A percentile compares a stretch with the other conserved stretches of the same genome.
Conservation (phyloP, 202 grass and related monocot species). For the Miscanthus sacchariflorus region DNA sequence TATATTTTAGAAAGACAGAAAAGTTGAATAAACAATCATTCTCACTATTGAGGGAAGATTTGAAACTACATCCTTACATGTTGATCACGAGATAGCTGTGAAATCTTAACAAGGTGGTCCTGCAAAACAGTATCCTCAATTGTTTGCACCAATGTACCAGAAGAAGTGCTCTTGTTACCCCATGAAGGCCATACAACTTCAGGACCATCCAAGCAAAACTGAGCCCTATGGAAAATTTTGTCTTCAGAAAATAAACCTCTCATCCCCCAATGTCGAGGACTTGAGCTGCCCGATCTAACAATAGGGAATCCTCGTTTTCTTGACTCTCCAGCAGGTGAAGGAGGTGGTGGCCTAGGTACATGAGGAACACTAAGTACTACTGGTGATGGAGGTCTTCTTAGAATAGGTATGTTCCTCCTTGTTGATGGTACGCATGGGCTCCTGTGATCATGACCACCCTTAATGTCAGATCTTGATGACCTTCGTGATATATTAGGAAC, state of each 20-base stretch:
- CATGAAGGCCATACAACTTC: constrained; percentile 98
- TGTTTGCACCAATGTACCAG: constrained; percentile 70
- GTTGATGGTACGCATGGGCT: constrained; percentile 87
- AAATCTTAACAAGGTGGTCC: constrained; percentile 93
- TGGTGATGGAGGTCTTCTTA: constrained; percentile 89
- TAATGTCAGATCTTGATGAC: constrained; percentile 91
- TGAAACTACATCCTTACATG: constrained; percentile 74
- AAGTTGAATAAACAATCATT: constrained; percentile 40
- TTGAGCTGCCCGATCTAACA: constrained; percentile 98
- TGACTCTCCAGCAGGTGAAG: constrained; percentile 82
- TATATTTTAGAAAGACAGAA: constrained; percentile 48
- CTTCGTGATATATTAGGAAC: constrained; percentile 85
- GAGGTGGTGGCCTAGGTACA: constrained; percentile 83
- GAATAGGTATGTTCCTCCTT: constrained; percentile 77
- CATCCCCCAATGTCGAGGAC: constrained; percentile 94
- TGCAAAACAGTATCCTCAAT: constrained; percentile 88
- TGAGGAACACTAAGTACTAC: constrained; percentile 93
- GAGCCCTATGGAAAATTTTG: constrained; percentile 70
- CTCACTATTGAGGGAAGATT: constrained; percentile 28
- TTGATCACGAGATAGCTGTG: constrained; percentile 90
- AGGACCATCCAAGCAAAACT: constrained; percentile 90
- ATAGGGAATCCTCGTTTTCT: constrained; percentile 87
- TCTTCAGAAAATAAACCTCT: constrained; percentile 85
- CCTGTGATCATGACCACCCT: constrained; percentile 78
- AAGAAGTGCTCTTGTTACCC: constrained; percentile 63